These are phyloP conservation scores for Candida ortonii DNA, from an alignment of 805 yeast species.

Conservation along the genomic window DNA sequence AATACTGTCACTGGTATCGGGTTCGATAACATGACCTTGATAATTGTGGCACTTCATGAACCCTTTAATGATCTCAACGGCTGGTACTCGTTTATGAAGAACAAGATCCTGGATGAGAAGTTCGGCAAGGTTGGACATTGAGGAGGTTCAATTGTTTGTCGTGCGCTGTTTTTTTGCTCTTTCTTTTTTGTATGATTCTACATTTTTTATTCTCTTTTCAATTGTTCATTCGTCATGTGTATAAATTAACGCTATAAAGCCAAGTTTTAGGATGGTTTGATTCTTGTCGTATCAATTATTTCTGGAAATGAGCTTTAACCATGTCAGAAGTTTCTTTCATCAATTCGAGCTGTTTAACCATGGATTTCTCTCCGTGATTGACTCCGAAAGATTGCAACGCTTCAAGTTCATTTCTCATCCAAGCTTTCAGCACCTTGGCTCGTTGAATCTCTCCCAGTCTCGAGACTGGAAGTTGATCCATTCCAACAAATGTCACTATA, in stretches of 20 bases:
- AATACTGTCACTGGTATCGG: constrained; percentile 75
- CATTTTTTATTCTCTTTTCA: not conserved
- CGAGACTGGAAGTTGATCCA: constrained; percentile 63
- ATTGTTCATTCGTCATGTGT: not conserved
- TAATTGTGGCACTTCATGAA: constrained; percentile 62
- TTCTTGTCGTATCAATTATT: no score
- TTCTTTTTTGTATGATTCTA: no score
- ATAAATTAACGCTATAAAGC: not conserved
- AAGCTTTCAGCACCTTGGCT: constrained; percentile 55
- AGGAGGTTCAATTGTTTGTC: no score
- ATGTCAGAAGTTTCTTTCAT: constrained; percentile 37
- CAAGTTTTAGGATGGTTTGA: no score
- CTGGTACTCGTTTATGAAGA: constrained; percentile 59
- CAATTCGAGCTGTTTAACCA: constrained; percentile 56
- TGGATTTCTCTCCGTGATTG: constrained; percentile 65
- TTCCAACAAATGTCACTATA: constrained; percentile 73
- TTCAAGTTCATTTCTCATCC: constrained; percentile 48
- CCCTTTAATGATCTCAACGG: constrained; percentile 36
- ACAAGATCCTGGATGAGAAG: constrained; percentile 34
- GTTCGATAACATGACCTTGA: constrained; percentile 76
- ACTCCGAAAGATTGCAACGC: constrained; percentile 48
- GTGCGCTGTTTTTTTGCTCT: no score
- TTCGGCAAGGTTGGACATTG: constrained; percentile 26
- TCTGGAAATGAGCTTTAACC: no score
- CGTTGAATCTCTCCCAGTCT: constrained; percentile 77